phyloP scores from a whole-genome alignment of 2,329 filamentous ascomycete species.

The Didymellaceae sp. region DNA sequence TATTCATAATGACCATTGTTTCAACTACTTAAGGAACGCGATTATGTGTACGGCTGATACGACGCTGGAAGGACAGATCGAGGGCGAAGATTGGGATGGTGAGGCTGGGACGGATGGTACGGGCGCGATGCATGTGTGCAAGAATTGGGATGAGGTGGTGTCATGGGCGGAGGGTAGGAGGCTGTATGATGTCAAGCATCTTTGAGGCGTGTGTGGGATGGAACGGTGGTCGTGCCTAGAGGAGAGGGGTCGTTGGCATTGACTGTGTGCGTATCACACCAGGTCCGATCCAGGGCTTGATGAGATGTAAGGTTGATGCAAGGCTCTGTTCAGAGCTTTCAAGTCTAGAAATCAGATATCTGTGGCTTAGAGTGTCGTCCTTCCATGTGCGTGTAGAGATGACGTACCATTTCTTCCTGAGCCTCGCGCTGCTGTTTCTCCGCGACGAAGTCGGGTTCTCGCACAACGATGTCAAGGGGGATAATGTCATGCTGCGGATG shows the following conservation, averaged over 20 bases:
- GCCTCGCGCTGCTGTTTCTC: neutral
- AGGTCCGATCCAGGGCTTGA: too few relatives aligned
- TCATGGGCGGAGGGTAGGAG: slow-evolving; percentile 15
- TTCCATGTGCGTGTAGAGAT: too few relatives aligned
- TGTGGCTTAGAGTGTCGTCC: too few relatives aligned
- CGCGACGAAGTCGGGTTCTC: neutral
- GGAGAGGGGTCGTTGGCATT: too few relatives aligned
- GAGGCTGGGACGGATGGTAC: slow-evolving; percentile 26
- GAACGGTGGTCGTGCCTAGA: too few relatives aligned
- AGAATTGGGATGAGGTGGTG: slow-evolving; percentile 25
- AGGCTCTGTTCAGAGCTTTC: too few relatives aligned
- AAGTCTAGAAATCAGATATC: too few relatives aligned
- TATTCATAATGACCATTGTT: slow-evolving; percentile 39
- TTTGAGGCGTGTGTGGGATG: neutral
- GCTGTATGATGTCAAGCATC: slow-evolving; percentile 13
- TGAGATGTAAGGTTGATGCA: too few relatives aligned
- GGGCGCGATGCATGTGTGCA: slow-evolving; percentile 27
- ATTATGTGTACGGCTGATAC: slow-evolving; percentile 36
- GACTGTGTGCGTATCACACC: too few relatives aligned
- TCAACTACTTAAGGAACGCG: slow-evolving; percentile 37
- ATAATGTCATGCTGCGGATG: neutral
- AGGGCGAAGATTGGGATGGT: slow-evolving; percentile 5
- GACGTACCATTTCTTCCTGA: neutral
- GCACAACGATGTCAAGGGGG: neutral
- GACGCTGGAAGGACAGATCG: slow-evolving; percentile 32